Percentiles rank a stretch among this genome's conserved stretches.
Conservation (phyloP, 2,329 filamentous ascomycete species). For the Ophiostoma populinum region DNA sequence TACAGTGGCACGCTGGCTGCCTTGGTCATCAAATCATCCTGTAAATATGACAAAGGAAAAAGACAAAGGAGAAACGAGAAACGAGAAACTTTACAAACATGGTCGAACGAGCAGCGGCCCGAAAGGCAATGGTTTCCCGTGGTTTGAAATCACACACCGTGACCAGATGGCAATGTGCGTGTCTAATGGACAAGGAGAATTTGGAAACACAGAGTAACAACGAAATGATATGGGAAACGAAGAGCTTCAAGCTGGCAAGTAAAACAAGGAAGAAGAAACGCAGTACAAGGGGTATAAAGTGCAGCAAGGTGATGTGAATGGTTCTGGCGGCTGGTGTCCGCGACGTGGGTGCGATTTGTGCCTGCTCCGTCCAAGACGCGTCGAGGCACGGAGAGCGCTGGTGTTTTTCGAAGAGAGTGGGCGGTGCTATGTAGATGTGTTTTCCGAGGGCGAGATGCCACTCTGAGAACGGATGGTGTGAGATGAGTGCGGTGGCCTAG, state of each 20-base stretch:
- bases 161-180: conserved; percentile 1
- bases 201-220: neutral
- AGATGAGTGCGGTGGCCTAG: neutral
- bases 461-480: neutral
- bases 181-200: neutral
- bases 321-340: too few species aligned
- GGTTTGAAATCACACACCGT: neutral
- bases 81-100: neutral
- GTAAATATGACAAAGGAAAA: neutral
- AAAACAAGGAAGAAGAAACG: neutral
- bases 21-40: neutral
- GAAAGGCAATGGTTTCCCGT: neutral
- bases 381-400: too few species aligned
- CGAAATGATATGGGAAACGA: neutral
- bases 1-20: neutral
- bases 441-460: too few species aligned
- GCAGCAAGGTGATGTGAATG: conserved; percentile 1
- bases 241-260: neutral
- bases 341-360: too few species aligned
- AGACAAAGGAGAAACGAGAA: neutral
- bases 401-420: too few species aligned
- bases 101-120: neutral
- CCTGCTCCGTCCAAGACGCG: too few species aligned
- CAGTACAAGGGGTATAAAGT: conserved; percentile 5
- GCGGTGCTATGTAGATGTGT: too few species aligned